Conservation (phyloP, 2,329 filamentous ascomycete genomes). For the Colletotrichum musae region DNA sequence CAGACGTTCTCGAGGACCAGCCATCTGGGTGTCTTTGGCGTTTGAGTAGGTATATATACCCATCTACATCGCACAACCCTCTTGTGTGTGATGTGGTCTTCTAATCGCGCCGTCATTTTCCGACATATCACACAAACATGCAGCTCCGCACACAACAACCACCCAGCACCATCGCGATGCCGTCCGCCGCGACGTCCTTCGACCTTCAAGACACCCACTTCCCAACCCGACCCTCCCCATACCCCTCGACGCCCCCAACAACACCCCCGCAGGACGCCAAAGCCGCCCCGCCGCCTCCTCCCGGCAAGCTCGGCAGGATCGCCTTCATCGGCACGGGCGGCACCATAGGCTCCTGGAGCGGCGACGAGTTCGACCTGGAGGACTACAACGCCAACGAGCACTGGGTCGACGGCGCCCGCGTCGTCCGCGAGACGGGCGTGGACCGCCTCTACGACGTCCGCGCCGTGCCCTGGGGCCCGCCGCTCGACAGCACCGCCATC, state of each 20-base stretch:
- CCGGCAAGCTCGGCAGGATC: not conserved
- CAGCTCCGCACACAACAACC: too few species aligned
- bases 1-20: too few species aligned
- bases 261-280: not conserved
- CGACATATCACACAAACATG: too few species aligned
- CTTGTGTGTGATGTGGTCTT: too few species aligned
- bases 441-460: not conserved
- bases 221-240: not conserved
- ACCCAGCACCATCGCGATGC: too few species aligned
- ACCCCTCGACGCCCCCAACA: not conserved
- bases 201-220: too few species aligned
- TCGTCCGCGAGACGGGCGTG: not conserved
- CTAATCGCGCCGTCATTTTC: too few species aligned
- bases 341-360: conserved; percentile 17
- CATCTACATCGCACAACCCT: too few species aligned
- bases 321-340: conserved; percentile 25
- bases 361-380: conserved; percentile 13
- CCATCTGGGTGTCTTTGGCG: too few species aligned
- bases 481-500: conserved; percentile 30
- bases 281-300: not conserved
- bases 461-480: not conserved
- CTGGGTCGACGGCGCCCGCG: not conserved
- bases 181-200: too few species aligned
- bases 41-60: too few species aligned
- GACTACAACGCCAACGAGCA: conserved; percentile 26